phyloP scores from a whole-genome alignment of 2,329 filamentous ascomycete species.

The Hirsutella rhossiliensis region DNA sequence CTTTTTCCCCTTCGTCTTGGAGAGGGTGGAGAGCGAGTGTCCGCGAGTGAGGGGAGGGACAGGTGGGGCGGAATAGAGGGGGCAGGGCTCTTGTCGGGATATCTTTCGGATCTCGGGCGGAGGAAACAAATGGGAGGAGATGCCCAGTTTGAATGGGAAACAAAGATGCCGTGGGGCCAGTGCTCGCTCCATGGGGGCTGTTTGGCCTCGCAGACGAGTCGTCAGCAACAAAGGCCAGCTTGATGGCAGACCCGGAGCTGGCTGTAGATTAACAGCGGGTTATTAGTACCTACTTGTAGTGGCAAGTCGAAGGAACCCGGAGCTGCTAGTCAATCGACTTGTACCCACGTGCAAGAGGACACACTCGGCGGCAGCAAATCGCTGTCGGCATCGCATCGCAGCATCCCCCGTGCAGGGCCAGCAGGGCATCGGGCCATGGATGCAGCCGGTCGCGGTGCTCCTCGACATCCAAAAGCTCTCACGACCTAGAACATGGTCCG shows the following conservation, averaged over 20 bases:
- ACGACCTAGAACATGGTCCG: not conserved
- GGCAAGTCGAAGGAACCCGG: no score
- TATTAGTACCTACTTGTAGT: no score
- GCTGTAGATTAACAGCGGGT: no score
- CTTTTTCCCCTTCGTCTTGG: not conserved
- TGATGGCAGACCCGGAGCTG: no score
- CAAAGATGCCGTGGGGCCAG: no score
- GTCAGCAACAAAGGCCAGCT: no score
- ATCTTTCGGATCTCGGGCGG: not conserved
- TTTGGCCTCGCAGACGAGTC: no score
- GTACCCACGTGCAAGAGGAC: no score
- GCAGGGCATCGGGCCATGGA: conserved; percentile 6
- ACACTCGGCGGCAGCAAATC: not conserved
- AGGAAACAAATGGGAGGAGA: not conserved
- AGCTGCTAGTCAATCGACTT: no score
- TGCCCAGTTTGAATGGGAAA: no score
- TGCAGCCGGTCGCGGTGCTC: conserved; percentile 1
- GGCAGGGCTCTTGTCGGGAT: not conserved
- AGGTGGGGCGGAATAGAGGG: not conserved
- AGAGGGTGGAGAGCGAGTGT: not conserved
- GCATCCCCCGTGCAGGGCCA: conserved; percentile 1
- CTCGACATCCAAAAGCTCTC: not conserved
- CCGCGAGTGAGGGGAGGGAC: not conserved
- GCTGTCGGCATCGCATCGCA: conserved; percentile 2
- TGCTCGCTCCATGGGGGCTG: no score